Percentiles rank a stretch among this genome's conserved stretches.
Conservation (phyloP, 495 filamentous ascomycete species). For the Penicillium ochrochloron region DNA sequence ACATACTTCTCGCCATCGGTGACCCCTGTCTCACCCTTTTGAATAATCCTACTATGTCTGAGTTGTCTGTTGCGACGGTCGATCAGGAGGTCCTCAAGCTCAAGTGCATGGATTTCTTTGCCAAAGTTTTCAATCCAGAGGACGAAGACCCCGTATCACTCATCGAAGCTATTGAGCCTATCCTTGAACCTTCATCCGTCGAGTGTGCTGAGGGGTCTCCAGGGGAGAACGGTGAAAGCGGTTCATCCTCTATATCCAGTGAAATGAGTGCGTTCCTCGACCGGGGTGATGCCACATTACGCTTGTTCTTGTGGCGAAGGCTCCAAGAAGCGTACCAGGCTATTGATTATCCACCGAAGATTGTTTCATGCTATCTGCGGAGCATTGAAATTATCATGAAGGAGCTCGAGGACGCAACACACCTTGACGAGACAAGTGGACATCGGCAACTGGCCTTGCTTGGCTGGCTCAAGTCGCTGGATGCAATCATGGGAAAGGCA, state of each 20-base stretch:
- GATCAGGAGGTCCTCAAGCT: constrained; percentile 90
- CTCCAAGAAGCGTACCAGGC: constrained; percentile 84
- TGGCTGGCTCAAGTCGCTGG: constrained; percentile 74
- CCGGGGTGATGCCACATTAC: constrained; percentile 75
- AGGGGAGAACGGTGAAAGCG: constrained; percentile 21
- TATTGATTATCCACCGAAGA: constrained; percentile 82
- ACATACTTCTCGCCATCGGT: constrained; percentile 44
- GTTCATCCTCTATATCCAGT: constrained; percentile 47
- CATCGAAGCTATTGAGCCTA: constrained; percentile 90
- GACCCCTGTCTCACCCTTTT: constrained; percentile 65
- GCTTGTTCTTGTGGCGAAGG: constrained; percentile 84
- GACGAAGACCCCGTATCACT: constrained; percentile 73
- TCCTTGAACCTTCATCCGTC: constrained; percentile 76
- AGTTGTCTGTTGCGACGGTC: constrained; percentile 78
- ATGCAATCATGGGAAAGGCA: constrained; percentile 71
- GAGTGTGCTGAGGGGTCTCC: constrained; percentile 32
- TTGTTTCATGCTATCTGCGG: constrained; percentile 81
- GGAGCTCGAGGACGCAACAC: constrained; percentile 69
- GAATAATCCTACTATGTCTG: constrained; percentile 88
- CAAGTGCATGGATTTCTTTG: constrained; percentile 95
- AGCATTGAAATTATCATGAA: constrained; percentile 80
- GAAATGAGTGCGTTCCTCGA: constrained; percentile 86
- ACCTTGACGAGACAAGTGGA: constrained; percentile 61
- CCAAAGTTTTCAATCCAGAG: constrained; percentile 72
- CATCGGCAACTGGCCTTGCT: constrained; percentile 70